Evolutionary conservation across 495 filamentous ascomycete genomes (phyloP).

Genomic region (Tuber melanosporum): DNA sequence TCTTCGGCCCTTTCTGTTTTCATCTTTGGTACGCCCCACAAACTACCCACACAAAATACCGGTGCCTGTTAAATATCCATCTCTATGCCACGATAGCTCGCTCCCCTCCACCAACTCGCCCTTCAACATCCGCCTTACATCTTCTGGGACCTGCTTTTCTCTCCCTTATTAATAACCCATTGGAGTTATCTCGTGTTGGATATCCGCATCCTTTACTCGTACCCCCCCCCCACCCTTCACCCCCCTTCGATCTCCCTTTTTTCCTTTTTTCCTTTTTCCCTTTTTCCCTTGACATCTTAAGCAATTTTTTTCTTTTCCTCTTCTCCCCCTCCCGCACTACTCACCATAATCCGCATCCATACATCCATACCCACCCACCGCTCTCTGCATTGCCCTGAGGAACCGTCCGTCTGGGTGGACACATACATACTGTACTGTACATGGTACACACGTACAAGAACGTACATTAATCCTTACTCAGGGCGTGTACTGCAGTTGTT

Average conservation of each 20-base stretch:
- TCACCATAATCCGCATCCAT: constrained; percentile 18
- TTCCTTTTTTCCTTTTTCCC: constrained; percentile 5
- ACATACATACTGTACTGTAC: constrained; percentile 14
- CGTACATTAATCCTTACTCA: constrained; percentile 1
- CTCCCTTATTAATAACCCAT: not conserved
- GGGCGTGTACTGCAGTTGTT: constrained; percentile 19
- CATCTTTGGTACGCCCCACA: too few relatives aligned
- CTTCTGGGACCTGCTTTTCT: not conserved
- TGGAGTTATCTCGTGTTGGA: not conserved
- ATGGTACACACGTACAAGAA: not conserved
- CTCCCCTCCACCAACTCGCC: not conserved
- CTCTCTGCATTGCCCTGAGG: constrained; percentile 12
- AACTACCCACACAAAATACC: too few relatives aligned
- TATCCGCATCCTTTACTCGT: not conserved
- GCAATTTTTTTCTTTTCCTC: not conserved
- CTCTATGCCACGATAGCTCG: not conserved
- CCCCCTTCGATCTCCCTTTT: constrained; percentile 11
- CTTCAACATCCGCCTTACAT: not conserved
- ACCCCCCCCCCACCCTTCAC: not conserved
- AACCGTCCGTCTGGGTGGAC: constrained; percentile 32
- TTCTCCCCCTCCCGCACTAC: constrained; percentile 16
- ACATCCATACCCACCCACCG: not conserved
- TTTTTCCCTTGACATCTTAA: not conserved
- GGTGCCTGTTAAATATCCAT: not conserved
- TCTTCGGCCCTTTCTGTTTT: too few relatives aligned